Conservation (phyloP, 306 rosid species). For the Abrus precatorius region DNA sequence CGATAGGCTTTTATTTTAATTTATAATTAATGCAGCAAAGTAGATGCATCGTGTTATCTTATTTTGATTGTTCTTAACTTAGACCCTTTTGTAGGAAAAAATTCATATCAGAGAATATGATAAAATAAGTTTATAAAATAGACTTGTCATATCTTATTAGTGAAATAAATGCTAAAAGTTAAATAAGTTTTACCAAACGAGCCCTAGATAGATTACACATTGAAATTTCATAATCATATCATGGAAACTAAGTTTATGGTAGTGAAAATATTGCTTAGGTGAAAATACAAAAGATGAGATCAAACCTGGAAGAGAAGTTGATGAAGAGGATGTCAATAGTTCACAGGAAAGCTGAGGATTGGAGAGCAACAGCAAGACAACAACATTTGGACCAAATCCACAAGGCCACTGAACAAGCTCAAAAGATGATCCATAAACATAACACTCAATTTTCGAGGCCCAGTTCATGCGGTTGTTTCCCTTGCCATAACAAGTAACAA, state of each 20-base stretch:
- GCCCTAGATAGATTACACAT: not conserved
- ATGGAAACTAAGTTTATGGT: conserved; percentile 34
- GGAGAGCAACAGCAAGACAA: conserved; percentile 76
- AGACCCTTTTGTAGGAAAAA: no score
- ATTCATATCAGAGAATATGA: no score
- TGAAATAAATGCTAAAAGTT: no score
- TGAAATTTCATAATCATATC: not conserved
- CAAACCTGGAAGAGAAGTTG: conserved; percentile 91
- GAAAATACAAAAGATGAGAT: conserved; percentile 92
- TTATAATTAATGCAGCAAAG: no score
- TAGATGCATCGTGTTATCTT: no score
- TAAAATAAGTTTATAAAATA: no score
- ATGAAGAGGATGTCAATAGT: conserved; percentile 90
- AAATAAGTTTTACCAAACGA: no score
- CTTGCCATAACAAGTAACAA: conserved; percentile 60
- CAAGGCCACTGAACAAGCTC: conserved; percentile 67
- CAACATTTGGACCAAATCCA: conserved; percentile 80
- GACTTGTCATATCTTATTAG: no score
- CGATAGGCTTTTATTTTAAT: no score
- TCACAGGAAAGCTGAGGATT: conserved; percentile 90
- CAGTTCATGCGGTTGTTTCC: conserved; percentile 90
- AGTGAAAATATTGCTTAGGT: conserved; percentile 57
- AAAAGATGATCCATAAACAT: conserved; percentile 62
- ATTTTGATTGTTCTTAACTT: no score
- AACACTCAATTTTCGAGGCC: conserved; percentile 60